phyloP scores from a whole-genome alignment of 1,284 basidiomycete species.

The Fomitiporia mediterranea region DNA sequence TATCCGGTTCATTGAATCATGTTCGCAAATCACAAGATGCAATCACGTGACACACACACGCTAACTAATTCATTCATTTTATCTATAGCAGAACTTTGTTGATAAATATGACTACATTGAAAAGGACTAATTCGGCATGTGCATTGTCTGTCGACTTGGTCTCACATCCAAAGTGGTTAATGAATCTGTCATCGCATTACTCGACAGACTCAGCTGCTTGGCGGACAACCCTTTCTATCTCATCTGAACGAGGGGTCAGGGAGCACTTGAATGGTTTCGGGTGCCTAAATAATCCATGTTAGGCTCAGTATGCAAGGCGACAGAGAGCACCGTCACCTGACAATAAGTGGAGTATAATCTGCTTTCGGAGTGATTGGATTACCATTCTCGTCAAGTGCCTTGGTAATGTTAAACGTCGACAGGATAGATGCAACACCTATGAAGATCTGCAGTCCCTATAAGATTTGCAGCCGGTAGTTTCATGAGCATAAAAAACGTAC shows the following conservation, averaged over 20 bases:
- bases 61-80: no score
- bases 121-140: no score
- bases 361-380: constrained; percentile 6
- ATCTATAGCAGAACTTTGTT: no score
- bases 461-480: neutral
- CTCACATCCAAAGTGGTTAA: neutral
- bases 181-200: no score
- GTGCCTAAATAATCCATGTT: no score
- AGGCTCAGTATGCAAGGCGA: no score
- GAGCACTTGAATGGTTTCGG: constrained; percentile 18
- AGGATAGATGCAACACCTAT: constrained; percentile 18
- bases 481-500: neutral
- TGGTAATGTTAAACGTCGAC: constrained; percentile 21
- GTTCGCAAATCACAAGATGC: no score
- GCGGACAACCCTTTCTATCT: constrained; percentile 1
- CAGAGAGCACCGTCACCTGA: neutral
- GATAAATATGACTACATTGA: no score
- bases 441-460: neutral
- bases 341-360: constrained; percentile 1
- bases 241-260: constrained; percentile 14
- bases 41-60: no score
- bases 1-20: no score
- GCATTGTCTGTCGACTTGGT: no score
- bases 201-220: neutral
- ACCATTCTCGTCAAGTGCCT: constrained; percentile 20